A percentile compares a stretch with the other conserved stretches of the same genome.
phyloP scores from a whole-genome alignment of 192 early-diverging fungal genomes.

The Backusella morwellensis region DNA sequence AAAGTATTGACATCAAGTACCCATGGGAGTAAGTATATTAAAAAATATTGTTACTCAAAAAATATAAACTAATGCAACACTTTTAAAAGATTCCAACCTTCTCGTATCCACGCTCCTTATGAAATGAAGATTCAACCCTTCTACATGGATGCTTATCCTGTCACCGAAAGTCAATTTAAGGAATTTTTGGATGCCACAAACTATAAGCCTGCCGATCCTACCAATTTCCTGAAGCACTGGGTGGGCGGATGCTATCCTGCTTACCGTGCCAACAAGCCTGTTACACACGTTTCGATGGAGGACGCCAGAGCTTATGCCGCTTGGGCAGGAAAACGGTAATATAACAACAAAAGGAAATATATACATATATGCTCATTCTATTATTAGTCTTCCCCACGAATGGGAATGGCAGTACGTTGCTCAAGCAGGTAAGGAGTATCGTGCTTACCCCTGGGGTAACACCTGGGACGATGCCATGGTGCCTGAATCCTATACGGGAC shows the following conservation, averaged over 20 bases:
- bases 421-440: slow-evolving; percentile 22
- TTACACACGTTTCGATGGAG: slow-evolving; percentile 22
- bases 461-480: slow-evolving; percentile 13
- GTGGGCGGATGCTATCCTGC: slow-evolving; percentile 14
- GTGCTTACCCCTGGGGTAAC: slow-evolving; percentile 20
- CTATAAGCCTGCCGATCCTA: slow-evolving; percentile 20
- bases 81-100: slow-evolving; percentile 17
- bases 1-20: slow-evolving; percentile 19
- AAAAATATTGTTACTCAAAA: background rate
- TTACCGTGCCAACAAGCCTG: slow-evolving; percentile 19
- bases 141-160: slow-evolving; percentile 23
- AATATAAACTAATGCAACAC: background rate
- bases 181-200: slow-evolving; percentile 19
- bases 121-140: slow-evolving; percentile 17
- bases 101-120: slow-evolving; percentile 10
- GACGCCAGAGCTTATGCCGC: slow-evolving; percentile 24
- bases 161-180: slow-evolving; percentile 24
- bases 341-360: background rate
- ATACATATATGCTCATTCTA: background rate
- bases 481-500: slow-evolving; percentile 19
- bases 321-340: slow-evolving; percentile 26
- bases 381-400: slow-evolving; percentile 20
- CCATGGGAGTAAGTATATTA: slow-evolving; percentile 25
- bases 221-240: slow-evolving; percentile 26
- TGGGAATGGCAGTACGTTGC: slow-evolving; percentile 32